Conservation (phyloP, 176 grass and related monocot genomes). For the Aegilops longissima region DNA sequence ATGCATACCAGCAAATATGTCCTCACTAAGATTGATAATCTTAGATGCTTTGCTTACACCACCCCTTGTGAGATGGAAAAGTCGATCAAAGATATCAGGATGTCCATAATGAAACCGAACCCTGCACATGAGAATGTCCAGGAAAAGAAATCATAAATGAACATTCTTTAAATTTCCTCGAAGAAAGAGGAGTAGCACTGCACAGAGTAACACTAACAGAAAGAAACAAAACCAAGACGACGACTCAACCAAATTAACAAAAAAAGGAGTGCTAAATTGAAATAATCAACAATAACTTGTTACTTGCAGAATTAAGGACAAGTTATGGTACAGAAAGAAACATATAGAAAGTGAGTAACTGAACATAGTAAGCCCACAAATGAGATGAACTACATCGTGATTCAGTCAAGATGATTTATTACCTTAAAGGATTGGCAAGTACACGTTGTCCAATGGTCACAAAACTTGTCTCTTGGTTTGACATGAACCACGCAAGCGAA, state of each 20-base stretch:
- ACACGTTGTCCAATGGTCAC: constrained; percentile 98
- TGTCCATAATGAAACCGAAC: constrained; percentile 98
- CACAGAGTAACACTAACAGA: neutral
- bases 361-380: neutral
- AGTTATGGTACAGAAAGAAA: neutral
- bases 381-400: neutral
- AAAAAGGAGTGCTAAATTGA: constrained; percentile 6
- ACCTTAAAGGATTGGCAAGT: constrained; percentile 98
- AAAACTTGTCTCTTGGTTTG: constrained; percentile 98
- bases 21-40: constrained; percentile 98
- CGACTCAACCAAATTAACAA: constrained; percentile 17
- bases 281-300: neutral
- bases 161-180: neutral
- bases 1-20: constrained; percentile 84
- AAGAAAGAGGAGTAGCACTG: neutral
- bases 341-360: neutral
- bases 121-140: constrained; percentile 27
- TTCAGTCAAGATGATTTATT: constrained; percentile 39
- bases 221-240: neutral
- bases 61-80: constrained; percentile 94
- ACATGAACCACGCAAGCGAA: constrained; percentile 99
- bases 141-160: neutral
- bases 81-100: constrained; percentile 94
- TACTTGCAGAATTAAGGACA: constrained; percentile 6
- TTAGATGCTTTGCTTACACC: constrained; percentile 96